Evolutionary conservation across 345 rosid genomes (phyloP).

Genomic region (Cardamine chenopodiifolia): DNA sequence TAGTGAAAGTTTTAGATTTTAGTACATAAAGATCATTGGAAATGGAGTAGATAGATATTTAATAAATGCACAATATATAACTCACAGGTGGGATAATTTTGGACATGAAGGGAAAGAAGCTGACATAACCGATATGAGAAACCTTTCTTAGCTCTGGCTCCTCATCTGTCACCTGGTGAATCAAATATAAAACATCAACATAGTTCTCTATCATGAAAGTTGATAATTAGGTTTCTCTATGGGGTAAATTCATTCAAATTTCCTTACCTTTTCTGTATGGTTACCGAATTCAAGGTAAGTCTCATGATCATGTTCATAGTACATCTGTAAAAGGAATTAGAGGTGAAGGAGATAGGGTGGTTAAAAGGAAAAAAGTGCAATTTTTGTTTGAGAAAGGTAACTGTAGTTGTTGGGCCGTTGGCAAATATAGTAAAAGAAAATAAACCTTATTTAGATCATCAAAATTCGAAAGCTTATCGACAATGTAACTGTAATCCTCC

Average conservation of each 20-base stretch:
- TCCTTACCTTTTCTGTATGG: constrained; percentile 78
- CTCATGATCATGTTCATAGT: constrained; percentile 70
- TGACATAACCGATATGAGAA: constrained; percentile 89
- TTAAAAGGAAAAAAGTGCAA: too few species aligned
- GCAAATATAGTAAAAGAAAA: background rate
- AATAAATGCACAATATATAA: too few species aligned
- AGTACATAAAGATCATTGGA: background rate
- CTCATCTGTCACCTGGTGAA: constrained; percentile 67
- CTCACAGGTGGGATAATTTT: constrained; percentile 89
- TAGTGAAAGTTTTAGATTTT: background rate
- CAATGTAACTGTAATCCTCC: constrained; percentile 55
- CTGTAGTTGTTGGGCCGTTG: too few species aligned
- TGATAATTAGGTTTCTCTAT: constrained; percentile 1
- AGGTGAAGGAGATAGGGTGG: background rate
- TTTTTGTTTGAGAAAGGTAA: too few species aligned
- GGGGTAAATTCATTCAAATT: constrained; percentile 11
- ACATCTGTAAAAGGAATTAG: constrained; percentile 56
- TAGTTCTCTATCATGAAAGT: background rate
- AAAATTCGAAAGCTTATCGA: constrained; percentile 78
- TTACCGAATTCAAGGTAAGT: constrained; percentile 89
- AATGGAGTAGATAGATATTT: background rate
- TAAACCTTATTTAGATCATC: constrained; percentile 72
- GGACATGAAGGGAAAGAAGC: constrained; percentile 85
- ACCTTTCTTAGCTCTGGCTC: constrained; percentile 63
- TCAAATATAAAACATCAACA: background rate